A percentile compares a stretch with the other conserved stretches of the same genome.
Conservation (phyloP, 257 asterid species). For the Scutellaria minor region DNA sequence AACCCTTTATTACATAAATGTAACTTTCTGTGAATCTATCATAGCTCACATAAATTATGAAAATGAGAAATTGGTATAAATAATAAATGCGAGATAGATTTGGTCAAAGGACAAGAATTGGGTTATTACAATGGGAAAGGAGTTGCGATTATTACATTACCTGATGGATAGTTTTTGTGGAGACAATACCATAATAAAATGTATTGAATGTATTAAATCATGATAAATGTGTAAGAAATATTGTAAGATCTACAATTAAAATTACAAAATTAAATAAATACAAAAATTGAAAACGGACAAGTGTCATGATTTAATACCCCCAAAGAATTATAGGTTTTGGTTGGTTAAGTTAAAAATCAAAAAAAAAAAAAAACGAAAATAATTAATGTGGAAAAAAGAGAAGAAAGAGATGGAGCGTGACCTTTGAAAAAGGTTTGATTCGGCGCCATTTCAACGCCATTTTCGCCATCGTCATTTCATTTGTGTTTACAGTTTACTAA, state of each 20-base stretch:
- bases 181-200: no score
- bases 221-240: no score
- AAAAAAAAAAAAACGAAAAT: not conserved
- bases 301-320: no score
- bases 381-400: not conserved
- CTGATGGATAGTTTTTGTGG: not conserved
- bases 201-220: no score
- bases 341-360: not conserved
- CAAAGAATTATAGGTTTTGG: no score
- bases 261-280: no score
- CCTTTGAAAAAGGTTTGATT: slow-evolving; percentile 39
- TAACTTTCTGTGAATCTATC: no score
- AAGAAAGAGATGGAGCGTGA: slow-evolving; percentile 32
- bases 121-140: not conserved
- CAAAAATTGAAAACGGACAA: no score
- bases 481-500: slow-evolving; percentile 16
- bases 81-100: slow-evolving; percentile 3
- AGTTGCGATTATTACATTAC: slow-evolving; percentile 5
- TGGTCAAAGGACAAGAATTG: slow-evolving; percentile 21
- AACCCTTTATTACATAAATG: no score
- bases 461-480: slow-evolving; percentile 25
- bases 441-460: slow-evolving; percentile 36
- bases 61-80: not conserved
- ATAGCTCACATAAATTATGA: no score
- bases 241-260: no score